These are phyloP conservation scores for Xylaria castorea DNA, from an alignment of 495 filamentous ascomycete genomes.

Conservation along the genomic window DNA sequence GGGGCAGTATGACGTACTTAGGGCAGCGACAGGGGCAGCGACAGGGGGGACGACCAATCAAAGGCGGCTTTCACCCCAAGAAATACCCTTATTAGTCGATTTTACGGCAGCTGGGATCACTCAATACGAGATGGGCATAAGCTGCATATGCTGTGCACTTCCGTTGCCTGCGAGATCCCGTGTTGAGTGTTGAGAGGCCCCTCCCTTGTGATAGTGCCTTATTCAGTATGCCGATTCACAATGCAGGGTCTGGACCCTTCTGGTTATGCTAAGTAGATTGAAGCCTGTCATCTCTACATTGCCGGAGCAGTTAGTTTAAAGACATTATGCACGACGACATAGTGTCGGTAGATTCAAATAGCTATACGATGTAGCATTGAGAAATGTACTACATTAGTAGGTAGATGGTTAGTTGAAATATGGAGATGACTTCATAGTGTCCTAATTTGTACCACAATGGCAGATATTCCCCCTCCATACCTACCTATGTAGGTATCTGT, in stretches of 20 bases:
- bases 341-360: neutral
- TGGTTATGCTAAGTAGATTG: neutral
- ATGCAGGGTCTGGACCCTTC: constrained; percentile 13
- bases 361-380: constrained; percentile 3
- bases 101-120: neutral
- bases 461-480: neutral
- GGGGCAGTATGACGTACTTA: constrained; percentile 21
- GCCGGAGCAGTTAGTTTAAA: neutral
- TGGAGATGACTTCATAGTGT: constrained; percentile 3
- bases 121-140: constrained; percentile 18
- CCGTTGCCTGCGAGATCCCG: constrained; percentile 18
- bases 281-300: neutral
- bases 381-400: no score
- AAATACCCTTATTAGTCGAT: neutral
- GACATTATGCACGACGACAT: neutral
- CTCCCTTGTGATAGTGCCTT: neutral
- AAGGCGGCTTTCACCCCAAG: neutral
- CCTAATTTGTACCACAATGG: constrained; percentile 9
- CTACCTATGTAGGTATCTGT: no score
- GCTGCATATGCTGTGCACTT: constrained; percentile 16
- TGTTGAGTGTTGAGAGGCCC: neutral
- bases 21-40: constrained; percentile 4
- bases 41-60: neutral
- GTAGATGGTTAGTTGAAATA: neutral
- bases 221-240: neutral